Percentiles rank a stretch among this genome's conserved stretches.
phyloP scores from a whole-genome alignment of 2,329 filamentous ascomycete species.

The Beauveria asiatica region DNA sequence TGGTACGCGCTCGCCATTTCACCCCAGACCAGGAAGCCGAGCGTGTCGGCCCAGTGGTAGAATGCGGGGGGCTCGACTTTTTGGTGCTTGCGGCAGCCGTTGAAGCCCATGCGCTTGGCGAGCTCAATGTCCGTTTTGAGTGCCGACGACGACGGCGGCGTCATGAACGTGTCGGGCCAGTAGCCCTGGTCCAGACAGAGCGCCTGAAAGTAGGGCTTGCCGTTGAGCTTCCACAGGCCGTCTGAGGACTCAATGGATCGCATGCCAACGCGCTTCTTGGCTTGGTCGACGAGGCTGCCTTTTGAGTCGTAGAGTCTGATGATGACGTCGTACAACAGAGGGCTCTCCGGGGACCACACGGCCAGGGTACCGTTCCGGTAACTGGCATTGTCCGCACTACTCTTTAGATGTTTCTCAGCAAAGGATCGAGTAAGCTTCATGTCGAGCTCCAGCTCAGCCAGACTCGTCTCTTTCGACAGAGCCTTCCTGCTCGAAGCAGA shows the following conservation, averaged over 20 bases:
- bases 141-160: slow-evolving; percentile 40
- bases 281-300: too few relatives aligned
- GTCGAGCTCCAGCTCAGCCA: too few relatives aligned
- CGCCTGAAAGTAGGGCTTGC: slow-evolving; percentile 50
- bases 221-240: slow-evolving; percentile 51
- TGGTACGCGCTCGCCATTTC: slow-evolving; percentile 53
- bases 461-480: too few relatives aligned
- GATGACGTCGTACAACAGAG: too few relatives aligned
- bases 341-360: too few relatives aligned
- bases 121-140: slow-evolving; percentile 46
- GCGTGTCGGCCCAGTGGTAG: slow-evolving; percentile 51
- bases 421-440: too few relatives aligned
- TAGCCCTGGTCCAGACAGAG: slow-evolving; percentile 55
- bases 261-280: slow-evolving; percentile 50
- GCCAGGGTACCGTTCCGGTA: too few relatives aligned
- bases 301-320: too few relatives aligned
- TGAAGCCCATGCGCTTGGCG: slow-evolving; percentile 53
- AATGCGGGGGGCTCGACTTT: slow-evolving; percentile 55
- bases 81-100: slow-evolving; percentile 57
- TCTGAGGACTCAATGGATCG: slow-evolving; percentile 52
- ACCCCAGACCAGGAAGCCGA: slow-evolving; percentile 55
- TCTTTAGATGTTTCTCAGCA: too few relatives aligned
- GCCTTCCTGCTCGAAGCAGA: too few relatives aligned
- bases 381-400: too few relatives aligned
- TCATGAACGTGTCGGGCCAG: slow-evolving; percentile 53